Evolutionary conservation across 352 stramenopile species (phyloP), one percentile per base, ranked within the genome.

Genomic region (Pythium phragmitis): DNA sequence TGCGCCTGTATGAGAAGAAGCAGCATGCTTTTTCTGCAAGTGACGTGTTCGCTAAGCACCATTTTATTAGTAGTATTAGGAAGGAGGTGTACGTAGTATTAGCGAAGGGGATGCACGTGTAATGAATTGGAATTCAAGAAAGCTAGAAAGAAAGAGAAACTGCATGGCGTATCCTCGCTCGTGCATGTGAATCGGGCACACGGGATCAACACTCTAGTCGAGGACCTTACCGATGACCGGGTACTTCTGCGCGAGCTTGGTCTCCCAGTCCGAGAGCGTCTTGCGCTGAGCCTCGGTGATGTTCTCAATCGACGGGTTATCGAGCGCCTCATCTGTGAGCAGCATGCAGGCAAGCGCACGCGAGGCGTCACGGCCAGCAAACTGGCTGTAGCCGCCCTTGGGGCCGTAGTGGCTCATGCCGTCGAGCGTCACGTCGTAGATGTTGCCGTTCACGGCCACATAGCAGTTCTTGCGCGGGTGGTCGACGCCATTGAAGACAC

Each of bases 361-460:
- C 16, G 94, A 98, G 58, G 91, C 97, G 70, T 99, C 96, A 39
- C 89, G 90, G 14, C 97, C 97, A 6, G 96, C 97, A 75, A 99
- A 98, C 69, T 92, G 80, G 57, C 98, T 89, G 81, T 99, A 99
- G 37, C 91, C 83, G 19, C 94, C 89, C 41, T 91, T 90, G 2
- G 91, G 82, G 36, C 92, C 93, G 75, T 99, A 99, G 76, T 98
- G 96, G 30, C 87, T 76, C 11, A 83, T 63, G 6, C 96, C 88
- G 54, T 98, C 96, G 72, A 98, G 96, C 21, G 92, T 98, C 51
- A 98, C 91, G 76, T 99, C 97, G 78, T 98, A 99, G 45, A 99
- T 96, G 57, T 97, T 97, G 65, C 94, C 88, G 19, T 94, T 94
- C 4, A 97, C 69, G 21, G 77, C 96, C 42, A 99, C 77, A 71